Conservation (phyloP, 768 basidiomycete genomes). For the Sutorius australiensis region DNA sequence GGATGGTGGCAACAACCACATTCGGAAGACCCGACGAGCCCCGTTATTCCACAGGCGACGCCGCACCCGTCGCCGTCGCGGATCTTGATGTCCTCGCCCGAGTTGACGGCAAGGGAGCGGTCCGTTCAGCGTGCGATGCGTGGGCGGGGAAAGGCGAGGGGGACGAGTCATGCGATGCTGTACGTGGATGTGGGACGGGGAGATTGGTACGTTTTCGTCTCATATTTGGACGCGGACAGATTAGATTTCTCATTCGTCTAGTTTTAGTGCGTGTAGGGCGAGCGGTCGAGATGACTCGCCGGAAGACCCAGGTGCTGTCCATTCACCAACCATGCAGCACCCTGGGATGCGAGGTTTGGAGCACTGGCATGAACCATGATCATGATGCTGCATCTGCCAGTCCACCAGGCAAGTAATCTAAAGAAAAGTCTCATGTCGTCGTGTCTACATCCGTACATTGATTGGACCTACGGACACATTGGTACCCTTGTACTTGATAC, state of each 20-base stretch:
- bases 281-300: not conserved
- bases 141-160: not conserved
- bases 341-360: not conserved
- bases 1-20: not conserved
- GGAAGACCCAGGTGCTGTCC: not conserved
- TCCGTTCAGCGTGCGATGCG: slow-evolving; percentile 9
- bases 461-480: not conserved
- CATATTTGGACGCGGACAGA: too few species aligned
- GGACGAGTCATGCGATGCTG: not conserved
- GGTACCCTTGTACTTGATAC: slow-evolving; percentile 13
- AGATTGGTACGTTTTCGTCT: not conserved
- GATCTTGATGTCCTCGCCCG: slow-evolving; percentile 14
- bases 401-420: too few species aligned
- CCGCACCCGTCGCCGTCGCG: not conserved
- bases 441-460: not conserved
- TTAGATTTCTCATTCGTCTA: not conserved
- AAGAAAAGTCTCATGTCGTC: not conserved
- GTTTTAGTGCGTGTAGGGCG: not conserved
- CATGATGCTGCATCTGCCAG: too few species aligned
- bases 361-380: too few species aligned
- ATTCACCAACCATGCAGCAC: not conserved
- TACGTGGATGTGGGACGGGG: not conserved
- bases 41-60: not conserved
- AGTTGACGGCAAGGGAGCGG: slow-evolving; percentile 35
- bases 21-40: slow-evolving; percentile 1